A percentile compares a stretch with the other conserved stretches of the same genome.
Conservation (phyloP, 441 rosid genomes). For the Manihot esculenta region DNA sequence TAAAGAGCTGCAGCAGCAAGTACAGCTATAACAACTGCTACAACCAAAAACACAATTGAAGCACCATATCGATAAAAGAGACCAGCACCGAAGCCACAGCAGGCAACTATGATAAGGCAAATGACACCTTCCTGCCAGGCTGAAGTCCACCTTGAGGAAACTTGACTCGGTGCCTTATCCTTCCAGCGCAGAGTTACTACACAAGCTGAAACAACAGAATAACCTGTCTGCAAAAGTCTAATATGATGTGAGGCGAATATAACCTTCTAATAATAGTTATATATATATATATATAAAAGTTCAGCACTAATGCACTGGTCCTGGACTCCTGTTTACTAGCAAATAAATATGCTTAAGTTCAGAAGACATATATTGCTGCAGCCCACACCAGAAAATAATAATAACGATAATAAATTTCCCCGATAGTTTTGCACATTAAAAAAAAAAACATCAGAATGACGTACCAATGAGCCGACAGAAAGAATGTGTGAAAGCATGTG, state of each 20-base stretch:
- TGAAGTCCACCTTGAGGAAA: constrained; percentile 53
- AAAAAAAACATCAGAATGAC: constrained; percentile 21
- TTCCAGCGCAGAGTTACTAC: constrained; percentile 81
- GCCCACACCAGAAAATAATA: background rate
- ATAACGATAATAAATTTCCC: background rate
- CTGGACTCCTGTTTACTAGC: background rate
- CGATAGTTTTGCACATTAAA: background rate
- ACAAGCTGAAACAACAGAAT: constrained; percentile 95
- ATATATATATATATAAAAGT: background rate
- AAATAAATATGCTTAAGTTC: background rate
- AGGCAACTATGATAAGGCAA: constrained; percentile 68
- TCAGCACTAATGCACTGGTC: constrained; percentile 1
- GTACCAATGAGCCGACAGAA: constrained; percentile 93
- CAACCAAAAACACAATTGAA: constrained; percentile 46
- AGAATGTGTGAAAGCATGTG: constrained; percentile 89
- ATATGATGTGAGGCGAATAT: constrained; percentile 17
- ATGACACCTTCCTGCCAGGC: constrained; percentile 75
- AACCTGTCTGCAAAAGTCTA: constrained; percentile 75
- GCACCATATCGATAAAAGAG: constrained; percentile 56
- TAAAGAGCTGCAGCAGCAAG: constrained; percentile 59
- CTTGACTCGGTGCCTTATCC: constrained; percentile 50
- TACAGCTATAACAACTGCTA: constrained; percentile 50
- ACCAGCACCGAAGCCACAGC: constrained; percentile 78
- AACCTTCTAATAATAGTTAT: constrained; percentile 13
- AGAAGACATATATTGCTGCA: background rate